Conservation (phyloP, 1,284 basidiomycete genomes). For the Marasmius oreades region DNA sequence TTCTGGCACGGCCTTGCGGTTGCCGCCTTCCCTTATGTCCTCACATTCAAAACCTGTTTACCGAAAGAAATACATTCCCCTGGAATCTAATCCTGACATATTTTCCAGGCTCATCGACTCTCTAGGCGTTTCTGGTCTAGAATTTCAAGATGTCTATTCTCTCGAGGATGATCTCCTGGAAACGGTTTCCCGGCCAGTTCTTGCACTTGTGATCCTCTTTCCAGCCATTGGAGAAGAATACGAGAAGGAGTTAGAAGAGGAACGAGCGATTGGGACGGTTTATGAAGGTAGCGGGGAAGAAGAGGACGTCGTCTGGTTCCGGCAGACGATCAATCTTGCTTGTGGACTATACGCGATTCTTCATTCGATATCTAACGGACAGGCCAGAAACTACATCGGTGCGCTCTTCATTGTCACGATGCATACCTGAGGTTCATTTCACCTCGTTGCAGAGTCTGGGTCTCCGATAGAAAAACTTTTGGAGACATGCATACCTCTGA, state of each 20-base stretch:
- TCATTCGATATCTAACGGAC: conserved; percentile 28
- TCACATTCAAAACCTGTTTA: too few relatives aligned
- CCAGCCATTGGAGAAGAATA: conserved; percentile 26
- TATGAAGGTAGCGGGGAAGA: conserved; percentile 27
- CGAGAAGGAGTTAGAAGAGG: conserved; percentile 17
- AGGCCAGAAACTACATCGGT: conserved; percentile 24
- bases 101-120: conserved; percentile 30
- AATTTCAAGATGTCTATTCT: conserved; percentile 43
- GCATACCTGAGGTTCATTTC: not conserved
- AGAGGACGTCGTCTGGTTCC: conserved; percentile 31
- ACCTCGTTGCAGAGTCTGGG: conserved; percentile 19
- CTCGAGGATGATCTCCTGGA: conserved; percentile 40
- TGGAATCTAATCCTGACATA: conserved; percentile 32
- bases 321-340: conserved; percentile 32
- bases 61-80: conserved; percentile 26
- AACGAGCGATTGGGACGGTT: conserved; percentile 19
- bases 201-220: conserved; percentile 42
- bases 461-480: conserved; percentile 26
- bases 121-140: conserved; percentile 30
- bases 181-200: conserved; percentile 37
- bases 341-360: conserved; percentile 33
- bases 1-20: not conserved
- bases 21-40: not conserved
- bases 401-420: not conserved
- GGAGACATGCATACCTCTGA: conserved; percentile 20